Evolutionary conservation across 257 asterid genomes (phyloP).

Genomic region (Nicotiana paniculata): DNA sequence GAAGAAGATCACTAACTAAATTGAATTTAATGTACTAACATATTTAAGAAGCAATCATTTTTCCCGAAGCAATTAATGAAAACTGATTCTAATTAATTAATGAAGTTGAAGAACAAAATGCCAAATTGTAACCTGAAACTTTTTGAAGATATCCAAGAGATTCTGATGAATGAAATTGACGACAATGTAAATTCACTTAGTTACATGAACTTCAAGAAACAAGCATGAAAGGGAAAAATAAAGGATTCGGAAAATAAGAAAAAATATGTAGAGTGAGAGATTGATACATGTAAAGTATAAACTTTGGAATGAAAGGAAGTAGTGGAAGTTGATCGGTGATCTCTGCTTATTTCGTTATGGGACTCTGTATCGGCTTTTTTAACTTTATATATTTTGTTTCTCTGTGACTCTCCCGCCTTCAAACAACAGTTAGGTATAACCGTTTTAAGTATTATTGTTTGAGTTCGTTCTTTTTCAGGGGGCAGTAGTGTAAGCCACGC

Average conservation of each 20-base stretch:
- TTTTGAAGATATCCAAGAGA: no score
- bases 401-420: neutral
- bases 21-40: no score
- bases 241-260: no score
- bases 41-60: neutral
- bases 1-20: neutral
- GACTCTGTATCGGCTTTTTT: neutral
- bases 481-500: neutral
- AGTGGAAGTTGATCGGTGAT: neutral
- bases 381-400: neutral
- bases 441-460: no score
- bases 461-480: neutral
- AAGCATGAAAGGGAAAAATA: neutral
- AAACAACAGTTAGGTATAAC: no score
- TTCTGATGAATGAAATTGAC: no score
- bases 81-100: neutral
- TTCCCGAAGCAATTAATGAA: neutral
- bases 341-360: neutral
- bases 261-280: neutral
- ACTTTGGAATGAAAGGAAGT: neutral
- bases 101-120: neutral
- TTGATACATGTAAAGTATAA: neutral
- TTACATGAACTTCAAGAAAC: neutral
- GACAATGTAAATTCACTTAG: neutral
- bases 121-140: neutral